Conservation (phyloP, 495 filamentous ascomycete species). For the Penicillium mononematosum region DNA sequence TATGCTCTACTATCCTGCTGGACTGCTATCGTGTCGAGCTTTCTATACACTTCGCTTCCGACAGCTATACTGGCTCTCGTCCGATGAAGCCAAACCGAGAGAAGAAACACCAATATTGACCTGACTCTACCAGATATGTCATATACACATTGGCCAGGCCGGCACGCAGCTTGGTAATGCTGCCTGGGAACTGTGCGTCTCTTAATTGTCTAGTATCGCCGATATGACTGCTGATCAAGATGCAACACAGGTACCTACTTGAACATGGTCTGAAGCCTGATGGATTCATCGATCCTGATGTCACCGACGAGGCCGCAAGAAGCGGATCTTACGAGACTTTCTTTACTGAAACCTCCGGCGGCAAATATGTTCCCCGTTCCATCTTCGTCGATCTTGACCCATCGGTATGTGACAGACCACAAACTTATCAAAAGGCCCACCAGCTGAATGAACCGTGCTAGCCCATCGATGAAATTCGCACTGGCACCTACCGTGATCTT, state of each 20-base stretch:
- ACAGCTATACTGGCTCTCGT: neutral
- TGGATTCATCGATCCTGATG: constrained; percentile 65
- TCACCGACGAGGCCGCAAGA: constrained; percentile 55
- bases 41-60: neutral
- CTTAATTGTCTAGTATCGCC: constrained; percentile 43
- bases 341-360: constrained; percentile 81
- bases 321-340: constrained; percentile 83
- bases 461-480: constrained; percentile 89
- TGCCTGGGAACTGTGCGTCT: constrained; percentile 88
- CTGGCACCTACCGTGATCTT: constrained; percentile 76
- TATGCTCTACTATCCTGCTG: neutral
- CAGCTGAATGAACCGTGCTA: constrained; percentile 19
- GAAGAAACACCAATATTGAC: neutral
- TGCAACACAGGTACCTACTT: constrained; percentile 68
- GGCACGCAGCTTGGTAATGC: constrained; percentile 91
- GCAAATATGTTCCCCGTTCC: constrained; percentile 88
- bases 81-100: neutral
- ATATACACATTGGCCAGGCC: constrained; percentile 91
- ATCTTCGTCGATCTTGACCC: constrained; percentile 90
- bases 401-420: constrained; percentile 51
- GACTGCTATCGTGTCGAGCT: neutral
- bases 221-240: neutral
- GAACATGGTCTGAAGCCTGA: constrained; percentile 84
- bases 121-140: constrained; percentile 60
- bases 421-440: neutral